Base-by-base conservation (phyloP, 805 yeast species). In the Candida anglica region DNA sequence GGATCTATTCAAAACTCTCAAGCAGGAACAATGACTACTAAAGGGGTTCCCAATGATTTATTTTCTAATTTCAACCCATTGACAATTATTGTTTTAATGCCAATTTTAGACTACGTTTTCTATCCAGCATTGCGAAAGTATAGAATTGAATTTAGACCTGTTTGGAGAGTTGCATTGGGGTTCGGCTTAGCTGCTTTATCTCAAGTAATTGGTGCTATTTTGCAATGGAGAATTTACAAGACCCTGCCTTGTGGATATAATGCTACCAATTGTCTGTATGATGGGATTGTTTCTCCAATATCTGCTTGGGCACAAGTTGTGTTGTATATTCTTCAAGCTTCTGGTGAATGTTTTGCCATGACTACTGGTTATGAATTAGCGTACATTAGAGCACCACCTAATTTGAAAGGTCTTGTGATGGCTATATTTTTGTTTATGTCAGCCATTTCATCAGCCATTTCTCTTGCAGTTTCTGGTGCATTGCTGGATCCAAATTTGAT, bases 41-140 rank as follows among this genome's bases (percentile, higher is more conserved):
- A 69, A 20, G 75, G 76, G 29, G 75, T 75, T 44, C 79, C 79
- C 38, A 74, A 74, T 46, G 79, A 75, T 60, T 63, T 74, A 44
- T 70, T 73, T 57, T 65, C 58, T 41, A 73, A 72, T 47, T 72
- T 75, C 58, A 74, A 75, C 45, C 77, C 76, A 28, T 60, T 74
- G 39, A 66, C 78, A 13, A 75, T 74, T 45, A 71, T 74, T 40
- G 59, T 73, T 32, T 56, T 70, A 38, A 64, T 74, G 37, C 80
- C 79, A 39, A 56, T 74, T 30, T 58, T 73, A 45, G 77, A 75
- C 46, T 56, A 64, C 41, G 33, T 53, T 15, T 23, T 75, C n/a
- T 74, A 74, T 44, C 79, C 80, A 39, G 5, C 14, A 4, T 50
- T 73, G 32, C 61, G 77, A 50, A 68, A 53, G 47, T 38, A 46